Percentiles rank a stretch among this genome's conserved stretches.
Conservation (phyloP, 2,329 filamentous ascomycete genomes). For the Verticillium zaregamsianum region DNA sequence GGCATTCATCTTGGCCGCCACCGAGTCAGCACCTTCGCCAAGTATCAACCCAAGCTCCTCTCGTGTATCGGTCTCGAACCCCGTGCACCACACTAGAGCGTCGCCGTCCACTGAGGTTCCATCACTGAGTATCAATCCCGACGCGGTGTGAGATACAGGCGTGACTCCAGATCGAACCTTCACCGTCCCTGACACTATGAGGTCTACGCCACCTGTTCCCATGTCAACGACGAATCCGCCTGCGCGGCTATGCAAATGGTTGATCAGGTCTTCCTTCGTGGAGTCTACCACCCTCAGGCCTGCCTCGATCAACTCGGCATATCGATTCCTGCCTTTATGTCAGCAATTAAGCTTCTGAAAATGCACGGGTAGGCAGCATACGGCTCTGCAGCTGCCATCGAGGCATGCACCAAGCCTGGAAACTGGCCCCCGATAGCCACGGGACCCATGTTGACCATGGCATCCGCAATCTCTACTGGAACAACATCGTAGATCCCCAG, state of each 20-base stretch:
- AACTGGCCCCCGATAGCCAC: conserved; percentile 6
- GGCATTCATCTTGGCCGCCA: conserved; percentile 27
- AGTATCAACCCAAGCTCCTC: conserved; percentile 21
- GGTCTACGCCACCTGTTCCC: conserved; percentile 20
- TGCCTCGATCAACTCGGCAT: neutral
- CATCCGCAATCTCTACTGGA: conserved; percentile 17
- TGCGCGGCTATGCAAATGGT: conserved; percentile 21
- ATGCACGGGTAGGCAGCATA: conserved; percentile 10
- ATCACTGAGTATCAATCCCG: conserved; percentile 24
- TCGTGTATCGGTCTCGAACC: conserved; percentile 24
- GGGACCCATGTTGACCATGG: neutral
- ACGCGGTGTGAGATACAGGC: conserved; percentile 17
- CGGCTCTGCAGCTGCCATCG: conserved; percentile 7
- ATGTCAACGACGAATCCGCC: conserved; percentile 33
- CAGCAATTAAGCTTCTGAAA: neutral
- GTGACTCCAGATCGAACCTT: neutral
- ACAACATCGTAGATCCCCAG: conserved; percentile 25
- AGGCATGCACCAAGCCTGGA: conserved; percentile 1
- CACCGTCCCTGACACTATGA: conserved; percentile 22
- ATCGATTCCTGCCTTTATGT: conserved; percentile 3
- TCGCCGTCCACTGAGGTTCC: conserved; percentile 23
- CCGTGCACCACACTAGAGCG: conserved; percentile 32
- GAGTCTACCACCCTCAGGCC: conserved; percentile 9
- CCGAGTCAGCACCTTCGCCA: conserved; percentile 17
- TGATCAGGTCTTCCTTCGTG: conserved; percentile 6